Base-by-base conservation (phyloP, 2,329 filamentous ascomycete species). In the Penicillium digitatum region DNA sequence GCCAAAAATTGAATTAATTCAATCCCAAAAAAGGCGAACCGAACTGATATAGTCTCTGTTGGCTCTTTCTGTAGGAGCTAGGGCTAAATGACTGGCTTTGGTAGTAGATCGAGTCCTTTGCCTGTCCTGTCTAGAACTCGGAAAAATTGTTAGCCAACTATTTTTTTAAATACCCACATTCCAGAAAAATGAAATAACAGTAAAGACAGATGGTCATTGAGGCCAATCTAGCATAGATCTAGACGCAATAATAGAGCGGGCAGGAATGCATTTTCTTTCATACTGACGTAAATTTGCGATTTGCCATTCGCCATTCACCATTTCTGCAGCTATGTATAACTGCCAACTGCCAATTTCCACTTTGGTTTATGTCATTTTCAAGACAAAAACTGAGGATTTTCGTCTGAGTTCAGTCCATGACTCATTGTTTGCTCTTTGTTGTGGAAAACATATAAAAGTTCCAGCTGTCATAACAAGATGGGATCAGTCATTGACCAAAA, bases 271-370 rank as follows among this genome's bases (percentile, higher is more conserved):
- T 20, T 40, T 9, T n/a, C 12, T 20, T 59, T 59, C 61, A 62
- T 60, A 45, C 44, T 60, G 61, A 63, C 57, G 61, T 57, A 63
- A 24, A 45, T 51, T 43, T 38, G 38, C 38, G n/a, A 43, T 54
- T 51, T 45, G 52, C 52, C 52, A 55, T 57, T 58, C 20, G 59
- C 55, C 55, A 55, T 57, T 58, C 20, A 57, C 55, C 55, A 56
- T 60, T 22, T 16, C 29, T 40, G 59, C 7, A 53, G 59, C 55
- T 32, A 62, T 42, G 56, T 51, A 49, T 53, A 37, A 54, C 35
- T 16, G 8, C 9, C 20, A 37, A 54, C 35, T 16, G 8, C 9
- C 20, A 11, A 32, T 31, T 38, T 11, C 7, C 5, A 16, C 5
- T 14, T 10, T 14, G 2, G 12, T 22, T 35, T 39, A 10, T 27